Evolutionary conservation across 2,329 filamentous ascomycete species (phyloP).

Genomic region (Penicillium italicum): DNA sequence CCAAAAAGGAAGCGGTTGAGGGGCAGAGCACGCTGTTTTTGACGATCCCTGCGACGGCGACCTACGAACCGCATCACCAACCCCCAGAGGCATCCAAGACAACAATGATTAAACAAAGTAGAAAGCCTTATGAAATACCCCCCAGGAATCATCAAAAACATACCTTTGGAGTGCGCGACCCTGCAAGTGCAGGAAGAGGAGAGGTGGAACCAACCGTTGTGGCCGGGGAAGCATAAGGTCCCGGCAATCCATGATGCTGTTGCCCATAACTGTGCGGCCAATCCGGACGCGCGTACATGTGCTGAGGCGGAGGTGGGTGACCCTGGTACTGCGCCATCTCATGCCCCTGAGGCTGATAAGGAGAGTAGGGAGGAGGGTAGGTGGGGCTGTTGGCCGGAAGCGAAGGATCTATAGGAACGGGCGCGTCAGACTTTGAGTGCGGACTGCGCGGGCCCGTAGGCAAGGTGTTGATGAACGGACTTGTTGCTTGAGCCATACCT

Average conservation of each 20-base stretch:
- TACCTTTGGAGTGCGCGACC: conserved; percentile 61
- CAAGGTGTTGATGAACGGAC: conserved; percentile 73
- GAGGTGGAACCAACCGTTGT: conserved; percentile 59
- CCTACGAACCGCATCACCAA: conserved; percentile 10
- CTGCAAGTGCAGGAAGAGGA: conserved; percentile 55
- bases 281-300: conserved; percentile 48
- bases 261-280: conserved; percentile 47
- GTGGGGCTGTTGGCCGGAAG: conserved; percentile 91
- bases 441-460: conserved; percentile 50
- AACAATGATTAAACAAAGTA: conserved; percentile 26
- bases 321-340: conserved; percentile 73
- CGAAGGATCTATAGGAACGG: conserved; percentile 98
- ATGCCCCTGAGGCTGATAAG: conserved; percentile 76
- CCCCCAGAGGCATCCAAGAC: conserved; percentile 29
- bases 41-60: conserved; percentile 17
- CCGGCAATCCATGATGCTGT: conserved; percentile 48
- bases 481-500: conserved; percentile 98
- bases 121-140: conserved; percentile 30
- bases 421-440: conserved; percentile 83
- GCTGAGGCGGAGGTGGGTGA: conserved; percentile 46
- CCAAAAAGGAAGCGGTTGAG: conserved; percentile 9
- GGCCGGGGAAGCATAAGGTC: conserved; percentile 50
- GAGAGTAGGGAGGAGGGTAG: conserved; percentile 82
- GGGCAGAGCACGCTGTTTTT: conserved; percentile 24
- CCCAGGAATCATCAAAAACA: conserved; percentile 43